Evolutionary conservation across 2,329 filamentous ascomycete genomes (phyloP).

Genomic region (Verticillium isaacii): DNA sequence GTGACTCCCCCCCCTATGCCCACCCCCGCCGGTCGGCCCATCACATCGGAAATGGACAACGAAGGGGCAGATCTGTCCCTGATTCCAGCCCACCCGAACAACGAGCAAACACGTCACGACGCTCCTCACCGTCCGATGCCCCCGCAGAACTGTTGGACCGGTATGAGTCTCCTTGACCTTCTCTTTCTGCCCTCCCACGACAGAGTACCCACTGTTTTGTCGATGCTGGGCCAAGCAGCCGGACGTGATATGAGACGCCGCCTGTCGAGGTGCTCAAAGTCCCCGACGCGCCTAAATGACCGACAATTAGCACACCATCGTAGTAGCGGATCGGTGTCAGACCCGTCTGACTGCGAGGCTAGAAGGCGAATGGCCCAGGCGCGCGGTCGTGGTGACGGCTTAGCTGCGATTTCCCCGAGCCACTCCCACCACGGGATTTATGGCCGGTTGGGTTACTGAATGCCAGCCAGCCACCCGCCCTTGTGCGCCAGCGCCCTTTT

Average conservation of each 20-base stretch:
- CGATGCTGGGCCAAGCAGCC: no score
- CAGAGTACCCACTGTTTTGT: not conserved
- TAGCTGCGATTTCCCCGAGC: not conserved
- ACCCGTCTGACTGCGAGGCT: not conserved
- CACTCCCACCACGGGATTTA: not conserved
- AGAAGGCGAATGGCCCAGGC: not conserved
- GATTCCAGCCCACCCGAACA: not conserved
- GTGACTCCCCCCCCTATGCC: not conserved
- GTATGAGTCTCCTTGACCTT: not conserved
- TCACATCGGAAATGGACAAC: not conserved
- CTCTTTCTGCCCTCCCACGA: not conserved
- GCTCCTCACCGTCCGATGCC: not conserved
- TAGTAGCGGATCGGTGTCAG: not conserved
- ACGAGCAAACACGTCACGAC: not conserved
- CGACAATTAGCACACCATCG: not conserved
- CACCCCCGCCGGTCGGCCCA: not conserved
- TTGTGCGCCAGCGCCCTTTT: not conserved
- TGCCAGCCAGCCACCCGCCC: not conserved
- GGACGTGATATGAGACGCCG: not conserved
- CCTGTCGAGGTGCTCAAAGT: not conserved
- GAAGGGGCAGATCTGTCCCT: not conserved
- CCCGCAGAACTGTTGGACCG: not conserved
- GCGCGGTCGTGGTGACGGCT: not conserved
- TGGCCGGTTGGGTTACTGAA: not conserved
- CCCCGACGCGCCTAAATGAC: not conserved